Evolutionary conservation across 441 rosid species (phyloP), one percentile per base, ranked within the genome.

Genomic region (Capsella rubella): DNA sequence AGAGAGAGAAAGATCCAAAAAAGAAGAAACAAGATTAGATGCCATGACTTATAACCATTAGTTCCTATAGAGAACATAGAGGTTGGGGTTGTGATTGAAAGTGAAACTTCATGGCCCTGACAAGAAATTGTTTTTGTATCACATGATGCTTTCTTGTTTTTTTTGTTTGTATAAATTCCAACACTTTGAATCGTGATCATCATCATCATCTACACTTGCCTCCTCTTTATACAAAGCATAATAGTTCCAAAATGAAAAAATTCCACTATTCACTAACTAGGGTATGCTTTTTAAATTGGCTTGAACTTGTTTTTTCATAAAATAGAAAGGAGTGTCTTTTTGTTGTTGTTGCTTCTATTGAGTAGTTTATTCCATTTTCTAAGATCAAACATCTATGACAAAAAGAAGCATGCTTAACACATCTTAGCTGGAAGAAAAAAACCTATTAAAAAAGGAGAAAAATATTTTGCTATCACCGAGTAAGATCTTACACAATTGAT

Each of bases 91-190:
- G 32, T 50, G 68, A 39, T 67, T 67, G 68, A 74, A 58, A 74
- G 62, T 51, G 73, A 67, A 59, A 74, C 62, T 67, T 74, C 72
- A 74, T 21, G 6, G 18, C 12, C 12, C 73, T 51, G 78, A 40
- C 78, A 74, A 47, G n/a, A 39, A 31, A 13, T 21, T 21, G 25
- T 21, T 21, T 40, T 73, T 39, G 29, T 67, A 8, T 51, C 73
- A 67, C 73, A 67, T 50, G 78, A 74, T 74, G 73, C 71, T 74
- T 29, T 50, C 78, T 74, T 74, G 72, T 74, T 74, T 58, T 57
- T 42, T 29, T 66, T 58, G 53, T 51, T 66, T 29, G 10, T 65
- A 65, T 47, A 49, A 8, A 12, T 39, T 4, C 58, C 58, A 74
- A 74, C 72, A 74, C 67, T 66, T 28, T 29, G 25, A 21, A 21